Percentiles rank a stretch among this genome's conserved stretches.
Evolutionary conservation across 2,329 filamentous ascomycete genomes (phyloP).

Genomic region (Ceratocystis huliohia): DNA sequence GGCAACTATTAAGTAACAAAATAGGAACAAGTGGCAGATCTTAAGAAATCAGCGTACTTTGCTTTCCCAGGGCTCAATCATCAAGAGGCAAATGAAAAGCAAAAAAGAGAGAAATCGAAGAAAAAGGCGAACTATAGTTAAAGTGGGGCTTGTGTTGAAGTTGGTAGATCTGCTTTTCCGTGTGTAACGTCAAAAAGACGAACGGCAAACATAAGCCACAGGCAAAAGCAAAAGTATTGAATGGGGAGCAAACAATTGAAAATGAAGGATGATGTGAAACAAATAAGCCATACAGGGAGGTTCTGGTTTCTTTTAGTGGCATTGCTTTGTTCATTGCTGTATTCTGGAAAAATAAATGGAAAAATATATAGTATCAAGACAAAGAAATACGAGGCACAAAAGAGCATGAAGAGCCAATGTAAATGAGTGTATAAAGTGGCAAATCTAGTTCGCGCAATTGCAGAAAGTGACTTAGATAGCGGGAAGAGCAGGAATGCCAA

Average conservation of each 20-base stretch:
- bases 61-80: background rate
- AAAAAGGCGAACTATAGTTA: too few species aligned
- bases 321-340: too few species aligned
- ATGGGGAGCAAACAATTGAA: background rate
- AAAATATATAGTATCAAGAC: background rate
- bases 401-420: background rate
- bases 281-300: background rate
- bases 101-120: too few species aligned
- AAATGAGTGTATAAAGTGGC: background rate
- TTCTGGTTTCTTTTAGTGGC: background rate
- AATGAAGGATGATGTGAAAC: background rate
- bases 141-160: too few species aligned
- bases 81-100: background rate
- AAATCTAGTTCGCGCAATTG: constrained; percentile 8
- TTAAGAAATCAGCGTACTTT: too few species aligned
- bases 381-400: background rate
- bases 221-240: background rate
- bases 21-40: background rate
- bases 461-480: constrained; percentile 3
- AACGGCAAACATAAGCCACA: constrained; percentile 3
- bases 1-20: background rate
- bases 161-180: too few species aligned
- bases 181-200: background rate
- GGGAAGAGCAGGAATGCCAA: background rate
- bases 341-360: too few species aligned